Evolutionary conservation across 2,329 filamentous ascomycete genomes (phyloP).

Genomic region (Davidsoniella eucalypti): DNA sequence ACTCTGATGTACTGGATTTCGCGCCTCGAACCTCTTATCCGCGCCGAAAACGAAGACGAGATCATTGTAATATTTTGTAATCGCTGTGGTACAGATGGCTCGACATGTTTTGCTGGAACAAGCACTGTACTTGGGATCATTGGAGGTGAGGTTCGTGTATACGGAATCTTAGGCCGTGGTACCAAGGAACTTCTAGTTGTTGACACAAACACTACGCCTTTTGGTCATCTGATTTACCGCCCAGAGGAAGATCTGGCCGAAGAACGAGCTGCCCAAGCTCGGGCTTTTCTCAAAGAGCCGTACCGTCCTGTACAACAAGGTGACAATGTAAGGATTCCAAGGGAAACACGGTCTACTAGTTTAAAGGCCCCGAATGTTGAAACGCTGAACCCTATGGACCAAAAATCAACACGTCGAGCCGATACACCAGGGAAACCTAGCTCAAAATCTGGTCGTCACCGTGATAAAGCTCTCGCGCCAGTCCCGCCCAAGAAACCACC

Average conservation of each 20-base stretch:
- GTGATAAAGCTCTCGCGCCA: no score
- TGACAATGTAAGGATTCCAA: not conserved
- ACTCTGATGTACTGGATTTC: slow-evolving; percentile 62
- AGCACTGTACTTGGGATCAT: slow-evolving; percentile 53
- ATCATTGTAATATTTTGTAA: slow-evolving; percentile 60
- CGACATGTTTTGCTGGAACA: slow-evolving; percentile 55
- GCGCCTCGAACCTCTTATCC: slow-evolving; percentile 49
- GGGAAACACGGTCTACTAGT: no score
- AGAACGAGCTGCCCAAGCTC: not conserved
- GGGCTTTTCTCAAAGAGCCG: not conserved
- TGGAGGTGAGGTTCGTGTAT: slow-evolving; percentile 48
- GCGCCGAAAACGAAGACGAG: slow-evolving; percentile 34
- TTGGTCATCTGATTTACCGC: slow-evolving; percentile 28
- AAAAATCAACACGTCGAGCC: no score
- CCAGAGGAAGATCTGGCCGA: slow-evolving; percentile 10
- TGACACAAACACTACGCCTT: slow-evolving; percentile 35
- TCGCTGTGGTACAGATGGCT: slow-evolving; percentile 47
- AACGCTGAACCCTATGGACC: not conserved
- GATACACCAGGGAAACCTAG: no score
- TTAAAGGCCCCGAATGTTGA: not conserved
- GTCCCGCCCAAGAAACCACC: not conserved
- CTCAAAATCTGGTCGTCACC: not conserved
- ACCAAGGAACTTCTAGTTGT: slow-evolving; percentile 52
- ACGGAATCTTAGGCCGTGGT: slow-evolving; percentile 51
- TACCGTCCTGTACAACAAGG: not conserved